These are phyloP conservation scores for Voacanga thouarsii DNA, from an alignment of 257 asterid genomes.

Conservation along the genomic window DNA sequence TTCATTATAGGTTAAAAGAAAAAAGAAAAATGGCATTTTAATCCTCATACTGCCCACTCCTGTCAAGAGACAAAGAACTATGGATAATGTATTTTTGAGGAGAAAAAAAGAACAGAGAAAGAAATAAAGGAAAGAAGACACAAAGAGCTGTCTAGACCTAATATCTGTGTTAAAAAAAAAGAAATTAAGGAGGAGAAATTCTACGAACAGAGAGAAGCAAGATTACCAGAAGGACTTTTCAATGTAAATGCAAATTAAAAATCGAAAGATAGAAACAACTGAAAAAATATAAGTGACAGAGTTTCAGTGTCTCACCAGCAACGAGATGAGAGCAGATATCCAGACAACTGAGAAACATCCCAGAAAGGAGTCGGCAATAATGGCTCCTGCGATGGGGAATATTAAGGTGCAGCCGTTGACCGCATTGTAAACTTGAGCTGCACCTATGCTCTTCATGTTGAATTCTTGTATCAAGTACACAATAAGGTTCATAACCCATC, in stretches of 20 bases:
- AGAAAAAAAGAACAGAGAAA: background rate
- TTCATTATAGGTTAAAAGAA: no score
- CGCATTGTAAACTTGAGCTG: conserved; percentile 66
- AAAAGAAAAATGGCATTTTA: background rate
- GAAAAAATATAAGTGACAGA: background rate
- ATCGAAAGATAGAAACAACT: no score
- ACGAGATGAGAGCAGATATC: conserved; percentile 63
- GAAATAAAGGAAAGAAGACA: no score
- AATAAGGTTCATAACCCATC: conserved; percentile 60
- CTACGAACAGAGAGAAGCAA: background rate
- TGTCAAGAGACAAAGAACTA: no score
- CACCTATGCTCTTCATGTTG: conserved; percentile 65
- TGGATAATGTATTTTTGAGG: no score
- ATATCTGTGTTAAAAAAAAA: no score
- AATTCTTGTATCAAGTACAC: conserved; percentile 76
- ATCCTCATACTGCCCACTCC: no score
- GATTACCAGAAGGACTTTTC: background rate
- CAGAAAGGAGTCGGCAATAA: conserved; percentile 63
- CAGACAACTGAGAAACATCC: conserved; percentile 81
- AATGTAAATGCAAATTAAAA: no score
- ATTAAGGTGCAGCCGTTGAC: conserved; percentile 69
- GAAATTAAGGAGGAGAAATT: background rate
- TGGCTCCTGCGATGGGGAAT: conserved; percentile 68
- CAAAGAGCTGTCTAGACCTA: background rate
- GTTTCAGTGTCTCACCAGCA: conserved; percentile 38